phyloP scores from a whole-genome alignment of 1,139 yeast species.

The Kazachstania sp. region DNA sequence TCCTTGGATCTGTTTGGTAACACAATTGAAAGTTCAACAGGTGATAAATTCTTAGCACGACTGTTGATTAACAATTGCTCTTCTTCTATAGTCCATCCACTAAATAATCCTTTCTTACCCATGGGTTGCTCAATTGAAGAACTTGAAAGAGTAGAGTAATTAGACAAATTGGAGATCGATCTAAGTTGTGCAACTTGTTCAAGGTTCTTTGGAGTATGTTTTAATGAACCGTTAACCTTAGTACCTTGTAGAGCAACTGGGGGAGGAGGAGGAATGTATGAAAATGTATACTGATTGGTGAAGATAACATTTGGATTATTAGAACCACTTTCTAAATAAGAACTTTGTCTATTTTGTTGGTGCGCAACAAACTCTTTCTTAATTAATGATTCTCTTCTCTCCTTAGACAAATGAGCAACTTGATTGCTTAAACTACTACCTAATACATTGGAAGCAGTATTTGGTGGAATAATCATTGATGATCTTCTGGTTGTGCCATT shows the following conservation, averaged over 20 bases:
- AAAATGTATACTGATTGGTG: constrained; percentile 3
- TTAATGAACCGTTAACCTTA: background rate
- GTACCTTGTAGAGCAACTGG: background rate
- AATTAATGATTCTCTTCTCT: constrained; percentile 18
- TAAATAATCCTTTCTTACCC: background rate
- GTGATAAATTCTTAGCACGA: constrained; percentile 48
- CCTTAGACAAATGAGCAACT: constrained; percentile 10
- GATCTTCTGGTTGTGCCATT: constrained; percentile 25
- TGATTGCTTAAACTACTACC: constrained; percentile 2
- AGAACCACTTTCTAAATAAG: background rate
- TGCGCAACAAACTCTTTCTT: constrained; percentile 8
- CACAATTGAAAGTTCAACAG: constrained; percentile 66
- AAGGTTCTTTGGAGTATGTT: background rate
- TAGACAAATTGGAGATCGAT: background rate
- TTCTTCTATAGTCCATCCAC: constrained; percentile 42
- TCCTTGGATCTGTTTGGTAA: constrained; percentile 65
- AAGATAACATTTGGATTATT: constrained; percentile 5
- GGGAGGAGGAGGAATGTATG: constrained; percentile 1
- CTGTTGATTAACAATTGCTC: constrained; percentile 63
- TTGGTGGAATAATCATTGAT: constrained; percentile 24
- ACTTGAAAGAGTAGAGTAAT: background rate
- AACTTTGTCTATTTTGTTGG: constrained; percentile 3
- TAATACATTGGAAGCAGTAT: constrained; percentile 13
- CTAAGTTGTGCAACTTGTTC: background rate
- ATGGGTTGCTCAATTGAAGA: background rate